Evolutionary conservation across 2,329 filamentous ascomycete species (phyloP), one percentile per base, ranked within the genome.

Genomic region (Aspergillus pseudoglaucus): DNA sequence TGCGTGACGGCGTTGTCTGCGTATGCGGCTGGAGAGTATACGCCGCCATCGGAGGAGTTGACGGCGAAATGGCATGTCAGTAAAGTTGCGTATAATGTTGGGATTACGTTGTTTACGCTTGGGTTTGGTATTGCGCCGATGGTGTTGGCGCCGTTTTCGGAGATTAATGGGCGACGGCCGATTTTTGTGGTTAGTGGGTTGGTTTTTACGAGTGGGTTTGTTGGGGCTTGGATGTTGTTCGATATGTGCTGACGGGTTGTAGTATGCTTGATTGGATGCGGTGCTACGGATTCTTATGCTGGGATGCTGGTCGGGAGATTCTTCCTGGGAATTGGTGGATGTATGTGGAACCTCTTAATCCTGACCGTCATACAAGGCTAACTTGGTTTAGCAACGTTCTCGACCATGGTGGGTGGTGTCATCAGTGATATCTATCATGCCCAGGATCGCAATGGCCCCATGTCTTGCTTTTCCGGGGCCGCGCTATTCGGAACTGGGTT

Each of bases 41-140:
- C 84, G 2, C 83, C 88, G 0, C 80, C 85, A 0, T 70, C 82
- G 0, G 65, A 66, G n/a, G 77, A 87, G 49, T 84, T 95, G 74
- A 77, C 76, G 1, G 66, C 69, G 1, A 80, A 87, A 59, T 87
- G 86, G 67, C 64, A 77, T 8, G 73, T 87, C 0, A 83, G 81
- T 27, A 74, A 74, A 14, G 74, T 84, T 17, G 81, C 81, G 2
- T 76, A 83, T 10, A 70, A 85, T 3, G 74, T 81, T 0, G 89
- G 89, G 30, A 86, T 95, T 50, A 91, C 88, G 0, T 81, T 81
- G 0, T 95, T 90, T 65, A 90, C 87, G 33, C 60, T 76, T 20
- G 89, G 89, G 5, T 95, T 95, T 56, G 88, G 78, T 0, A 68
- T 89, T n/a, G 85, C 87, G 0, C 89, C 89, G 0, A 94, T 95